phyloP scores from a whole-genome alignment of 805 yeast species.

The Zygotorulaspora sp. region DNA sequence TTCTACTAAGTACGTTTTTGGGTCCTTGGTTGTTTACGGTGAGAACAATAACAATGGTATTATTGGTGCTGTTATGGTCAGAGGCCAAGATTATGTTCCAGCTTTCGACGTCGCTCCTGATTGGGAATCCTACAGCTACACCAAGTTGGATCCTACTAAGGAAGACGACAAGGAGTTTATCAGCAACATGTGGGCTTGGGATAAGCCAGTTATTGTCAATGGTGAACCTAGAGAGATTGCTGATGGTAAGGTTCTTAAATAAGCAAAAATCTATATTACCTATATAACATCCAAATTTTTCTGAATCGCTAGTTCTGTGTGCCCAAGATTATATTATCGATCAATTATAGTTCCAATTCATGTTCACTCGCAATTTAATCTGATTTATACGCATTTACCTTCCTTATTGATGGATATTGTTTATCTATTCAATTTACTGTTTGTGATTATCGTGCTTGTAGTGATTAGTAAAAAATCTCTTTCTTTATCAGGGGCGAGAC shows the following conservation, averaged over 20 bases:
- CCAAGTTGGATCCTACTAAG: conserved; percentile 74
- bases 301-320: too few species aligned
- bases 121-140: conserved; percentile 90
- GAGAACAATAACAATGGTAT: conserved; percentile 98
- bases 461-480: too few species aligned
- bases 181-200: conserved; percentile 97
- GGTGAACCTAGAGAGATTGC: conserved; percentile 85
- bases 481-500: too few species aligned
- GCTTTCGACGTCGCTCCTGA: conserved; percentile 99
- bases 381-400: too few species aligned
- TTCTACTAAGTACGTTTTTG: conserved; percentile 92
- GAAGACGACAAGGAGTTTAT: conserved; percentile 75
- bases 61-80: conserved; percentile 87
- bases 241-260: conserved; percentile 97
- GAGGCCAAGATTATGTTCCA: conserved; percentile 88
- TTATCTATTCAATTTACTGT: too few species aligned
- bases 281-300: too few species aligned
- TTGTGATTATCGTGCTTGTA: too few species aligned
- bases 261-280: background rate
- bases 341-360: too few species aligned
- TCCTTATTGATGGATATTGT: too few species aligned
- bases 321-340: too few species aligned
- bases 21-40: conserved; percentile 92
- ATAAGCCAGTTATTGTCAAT: conserved; percentile 76
- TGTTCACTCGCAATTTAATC: too few species aligned